Evolutionary conservation across 192 early-diverging fungal genomes (phyloP), one percentile per base, ranked within the genome.

Genomic region (Spinellus fusiger): DNA sequence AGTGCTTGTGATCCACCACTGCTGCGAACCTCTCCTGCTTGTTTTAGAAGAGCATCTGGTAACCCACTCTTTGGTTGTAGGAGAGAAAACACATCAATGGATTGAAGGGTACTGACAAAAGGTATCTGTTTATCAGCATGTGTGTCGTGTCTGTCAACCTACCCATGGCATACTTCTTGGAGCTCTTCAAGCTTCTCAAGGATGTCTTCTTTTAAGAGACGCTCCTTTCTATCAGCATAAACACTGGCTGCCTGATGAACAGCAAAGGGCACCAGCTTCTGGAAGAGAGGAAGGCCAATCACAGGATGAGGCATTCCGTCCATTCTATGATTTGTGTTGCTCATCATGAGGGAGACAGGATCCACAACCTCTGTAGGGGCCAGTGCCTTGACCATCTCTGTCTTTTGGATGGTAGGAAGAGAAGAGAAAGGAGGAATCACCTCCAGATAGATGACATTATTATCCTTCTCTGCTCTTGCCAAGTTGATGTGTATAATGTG

Each of bases 371-470:
- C 83, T 0, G 80, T 69, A 9, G 74, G 63, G n/a, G 75, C 59
- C 1, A 53, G 56, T 1, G 92, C 66, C 49, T 86, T 80, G 3
- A 91, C 88, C 85, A 97, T 86, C 34, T 83, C 80, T 26, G 84
- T 88, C 25, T 74, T 80, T 46, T 70, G 66, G 49, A 97, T 85
- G 4, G 81, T 34, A 4, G 76, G 46, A 0, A 97, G 68, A 7
- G 84, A 49, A 7, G 82, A 76, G 4, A 76, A 50, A 8, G 78
- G 65, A 0, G 92, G 93, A 0, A 97, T 83, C 0, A 77, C 77
- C 27, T 94, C 86, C 50, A 94, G 64, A 68, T 96, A 93, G 18
- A 97, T 93, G 38, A 93, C 81, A 65, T 95, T 89, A 51, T 97
- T 97, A 64, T 97, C 94, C 73, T 90, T 92, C 40, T 87, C 84